Evolutionary conservation across 129 eudicot species (phyloP), one percentile per base, ranked within the genome.

Genomic region (Arctium lappa): DNA sequence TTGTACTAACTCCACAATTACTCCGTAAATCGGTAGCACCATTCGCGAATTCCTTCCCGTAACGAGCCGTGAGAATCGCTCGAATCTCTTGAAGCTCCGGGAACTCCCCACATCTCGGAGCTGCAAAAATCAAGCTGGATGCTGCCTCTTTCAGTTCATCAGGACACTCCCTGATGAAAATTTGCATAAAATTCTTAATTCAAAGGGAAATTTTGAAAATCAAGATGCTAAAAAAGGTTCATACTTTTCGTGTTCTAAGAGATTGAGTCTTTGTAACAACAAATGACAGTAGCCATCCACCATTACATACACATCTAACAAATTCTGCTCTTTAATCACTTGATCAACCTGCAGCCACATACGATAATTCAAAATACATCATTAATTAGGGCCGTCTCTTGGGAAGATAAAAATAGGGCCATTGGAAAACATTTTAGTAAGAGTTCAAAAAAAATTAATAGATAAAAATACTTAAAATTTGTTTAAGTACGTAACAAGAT

Each of bases 61-160:
- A 95, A 8, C 87, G 86, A 38, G 93, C 81, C 1, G 91, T 82
- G 65, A 95, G 86, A 79, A 93, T 72, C 15, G 88, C 72, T 1
- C 99, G 94, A 83, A 95, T 84, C 87, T 90, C 91, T 85, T 86
- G 89, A 76, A 95, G 98, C 85, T 95, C 99, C 1, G 98, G 98
- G 72, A 93, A 90, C 50, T 93, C 99, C 8, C 99, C 99, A 77
- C 93, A 91, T 83, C 99, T 95, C 32, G 97, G 88, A 79, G 99
- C 84, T 6, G 97, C 97, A 68, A 66, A 93, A 4, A 95, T 65
- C 83, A 93, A 81, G 80, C 93, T 90, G 2, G 99, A 85, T 29
- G 85, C 85, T 1, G 94, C 97, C 86, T 95, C 99, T 74, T 86
- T 86, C 12, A 93, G 65, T 79, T 95, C 99, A 34, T 95, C 95